phyloP scores from a whole-genome alignment of 2,329 filamentous ascomycete species.

The Metarhizium anisopliae region DNA sequence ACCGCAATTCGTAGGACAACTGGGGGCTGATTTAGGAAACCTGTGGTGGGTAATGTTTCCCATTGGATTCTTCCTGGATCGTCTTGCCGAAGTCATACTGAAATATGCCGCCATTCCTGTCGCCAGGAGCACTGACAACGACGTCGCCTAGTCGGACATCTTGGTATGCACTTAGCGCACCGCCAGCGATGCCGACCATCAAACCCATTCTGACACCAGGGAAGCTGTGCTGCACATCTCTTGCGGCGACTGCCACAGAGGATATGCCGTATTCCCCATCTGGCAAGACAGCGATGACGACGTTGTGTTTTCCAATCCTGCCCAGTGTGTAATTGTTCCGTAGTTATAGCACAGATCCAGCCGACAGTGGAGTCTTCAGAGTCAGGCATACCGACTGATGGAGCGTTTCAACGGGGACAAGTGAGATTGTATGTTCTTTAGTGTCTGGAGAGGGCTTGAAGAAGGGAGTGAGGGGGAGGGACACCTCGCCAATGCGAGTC shows the following conservation, averaged over 20 bases:
- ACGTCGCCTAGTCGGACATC: slow-evolving; percentile 9
- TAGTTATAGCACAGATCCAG: slow-evolving; percentile 15
- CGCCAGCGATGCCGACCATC: slow-evolving; percentile 25
- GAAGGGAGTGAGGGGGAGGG: background rate
- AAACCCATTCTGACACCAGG: slow-evolving; percentile 19
- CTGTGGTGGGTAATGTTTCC: slow-evolving; percentile 6
- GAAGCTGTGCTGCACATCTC: slow-evolving; percentile 20
- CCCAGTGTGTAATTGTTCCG: slow-evolving; percentile 22
- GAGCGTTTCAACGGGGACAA: background rate
- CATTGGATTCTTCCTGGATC: slow-evolving; percentile 1
- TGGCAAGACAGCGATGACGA: slow-evolving; percentile 24
- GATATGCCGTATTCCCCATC: slow-evolving; percentile 16
- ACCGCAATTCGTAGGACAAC: background rate
- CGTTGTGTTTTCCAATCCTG: slow-evolving; percentile 22
- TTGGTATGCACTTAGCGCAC: slow-evolving; percentile 19
- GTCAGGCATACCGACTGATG: background rate
- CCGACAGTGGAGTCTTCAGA: slow-evolving; percentile 14
- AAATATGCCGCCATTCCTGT: slow-evolving; percentile 11
- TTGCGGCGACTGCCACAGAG: slow-evolving; percentile 16
- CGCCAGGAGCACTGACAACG: slow-evolving; percentile 9
- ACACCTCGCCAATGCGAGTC: too few species aligned
- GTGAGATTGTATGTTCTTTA: background rate
- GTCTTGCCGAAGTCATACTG: slow-evolving; percentile 15
- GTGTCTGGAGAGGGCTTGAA: background rate
- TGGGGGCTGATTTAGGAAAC: slow-evolving; percentile 11